These are phyloP conservation scores for Aspergillus sp. DNA, from an alignment of 2,329 filamentous ascomycete species.

Conservation along the genomic window DNA sequence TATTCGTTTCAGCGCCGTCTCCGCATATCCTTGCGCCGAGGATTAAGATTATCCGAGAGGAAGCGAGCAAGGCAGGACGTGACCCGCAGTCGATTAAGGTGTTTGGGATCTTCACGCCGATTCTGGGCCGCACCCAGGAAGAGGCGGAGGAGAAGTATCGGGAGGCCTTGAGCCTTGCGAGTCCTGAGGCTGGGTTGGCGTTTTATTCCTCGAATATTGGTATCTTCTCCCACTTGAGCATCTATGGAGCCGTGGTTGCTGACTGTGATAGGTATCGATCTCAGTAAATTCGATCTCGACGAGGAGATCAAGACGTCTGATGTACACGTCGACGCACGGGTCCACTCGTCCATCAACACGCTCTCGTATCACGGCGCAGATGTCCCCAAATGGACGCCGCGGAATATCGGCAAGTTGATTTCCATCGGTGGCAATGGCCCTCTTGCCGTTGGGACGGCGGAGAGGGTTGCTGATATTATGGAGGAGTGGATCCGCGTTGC, in stretches of 20 bases:
- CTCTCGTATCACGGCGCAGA: conserved; percentile 45
- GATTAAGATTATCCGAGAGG: conserved; percentile 54
- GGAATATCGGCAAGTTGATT: conserved; percentile 47
- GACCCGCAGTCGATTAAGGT: conserved; percentile 60
- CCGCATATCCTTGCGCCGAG: conserved; percentile 51
- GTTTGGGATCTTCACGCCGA: conserved; percentile 52
- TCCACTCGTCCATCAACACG: background rate
- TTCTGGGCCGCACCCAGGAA: conserved; percentile 51
- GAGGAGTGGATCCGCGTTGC: conserved; percentile 47
- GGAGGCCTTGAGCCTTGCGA: conserved; percentile 51
- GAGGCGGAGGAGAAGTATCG: conserved; percentile 55
- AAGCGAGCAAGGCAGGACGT: conserved; percentile 52
- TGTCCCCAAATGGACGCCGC: conserved; percentile 47
- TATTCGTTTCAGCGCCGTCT: conserved; percentile 59
- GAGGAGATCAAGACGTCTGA: conserved; percentile 54
- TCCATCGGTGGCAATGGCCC: conserved; percentile 52
- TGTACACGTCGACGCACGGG: background rate
- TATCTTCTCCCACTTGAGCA: background rate
- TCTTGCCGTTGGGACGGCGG: conserved; percentile 48
- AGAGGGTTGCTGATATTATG: conserved; percentile 49
- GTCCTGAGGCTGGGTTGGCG: background rate
- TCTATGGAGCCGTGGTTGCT: background rate
- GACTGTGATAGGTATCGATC: conserved; percentile 56
- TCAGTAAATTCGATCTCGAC: conserved; percentile 58
- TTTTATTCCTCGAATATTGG: background rate